phyloP scores from a whole-genome alignment of 2,329 filamentous ascomycete genomes.

The Microsporum ferrugineum region DNA sequence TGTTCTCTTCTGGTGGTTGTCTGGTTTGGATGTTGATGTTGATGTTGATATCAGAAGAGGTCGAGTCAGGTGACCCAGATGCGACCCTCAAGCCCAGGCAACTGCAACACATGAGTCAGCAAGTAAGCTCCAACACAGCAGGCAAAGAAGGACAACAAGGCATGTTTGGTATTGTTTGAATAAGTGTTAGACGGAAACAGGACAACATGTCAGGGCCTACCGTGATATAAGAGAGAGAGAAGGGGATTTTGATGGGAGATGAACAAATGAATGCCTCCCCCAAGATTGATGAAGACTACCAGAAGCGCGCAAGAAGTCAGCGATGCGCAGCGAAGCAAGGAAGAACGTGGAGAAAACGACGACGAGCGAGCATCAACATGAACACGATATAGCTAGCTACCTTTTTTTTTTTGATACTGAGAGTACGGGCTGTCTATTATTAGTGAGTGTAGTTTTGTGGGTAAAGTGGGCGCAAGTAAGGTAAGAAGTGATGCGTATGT shows the following conservation, averaged over 20 bases:
- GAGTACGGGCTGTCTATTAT: background rate
- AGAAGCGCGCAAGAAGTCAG: background rate
- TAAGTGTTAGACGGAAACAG: too few species aligned
- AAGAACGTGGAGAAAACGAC: background rate
- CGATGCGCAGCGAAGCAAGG: background rate
- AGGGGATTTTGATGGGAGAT: slow-evolving; percentile 53
- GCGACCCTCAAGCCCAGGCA: background rate
- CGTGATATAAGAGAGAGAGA: background rate
- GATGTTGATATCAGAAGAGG: background rate
- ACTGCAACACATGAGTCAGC: background rate
- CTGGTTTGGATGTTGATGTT: background rate
- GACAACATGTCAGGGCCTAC: background rate
- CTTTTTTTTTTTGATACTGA: background rate
- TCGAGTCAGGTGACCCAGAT: background rate
- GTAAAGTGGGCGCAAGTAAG: background rate
- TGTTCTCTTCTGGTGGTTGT: slow-evolving; percentile 6
- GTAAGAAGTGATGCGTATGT: background rate
- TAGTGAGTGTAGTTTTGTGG: background rate
- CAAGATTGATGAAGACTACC: slow-evolving; percentile 16
- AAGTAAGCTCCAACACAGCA: background rate
- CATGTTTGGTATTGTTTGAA: background rate
- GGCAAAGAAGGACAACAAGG: background rate
- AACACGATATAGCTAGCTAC: background rate
- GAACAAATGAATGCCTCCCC: slow-evolving; percentile 98
- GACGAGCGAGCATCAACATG: background rate